phyloP scores from a whole-genome alignment of 805 yeast genomes.

The Candida cerambycidarum region DNA sequence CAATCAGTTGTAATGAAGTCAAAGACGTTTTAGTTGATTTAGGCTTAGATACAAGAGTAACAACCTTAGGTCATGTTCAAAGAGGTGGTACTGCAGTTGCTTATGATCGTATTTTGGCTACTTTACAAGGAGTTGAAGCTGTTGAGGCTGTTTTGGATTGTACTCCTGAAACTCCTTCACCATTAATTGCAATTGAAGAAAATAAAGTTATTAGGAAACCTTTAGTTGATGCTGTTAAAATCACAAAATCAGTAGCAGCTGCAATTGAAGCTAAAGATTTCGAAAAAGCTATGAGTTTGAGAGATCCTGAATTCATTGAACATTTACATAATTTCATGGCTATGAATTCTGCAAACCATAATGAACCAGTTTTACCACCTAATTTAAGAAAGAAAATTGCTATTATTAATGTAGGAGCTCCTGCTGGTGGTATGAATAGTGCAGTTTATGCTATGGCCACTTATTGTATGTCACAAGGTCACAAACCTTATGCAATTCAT shows the following conservation, averaged over 20 bases:
- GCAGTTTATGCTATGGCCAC: slow-evolving; percentile 89
- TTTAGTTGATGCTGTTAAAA: slow-evolving; percentile 83
- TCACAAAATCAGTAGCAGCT: slow-evolving; percentile 85
- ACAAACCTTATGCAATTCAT: slow-evolving; percentile 83
- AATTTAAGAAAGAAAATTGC: slow-evolving; percentile 71
- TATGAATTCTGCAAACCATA: slow-evolving; percentile 67
- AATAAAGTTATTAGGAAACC: slow-evolving; percentile 84
- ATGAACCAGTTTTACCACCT: slow-evolving; percentile 57
- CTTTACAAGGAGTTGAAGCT: slow-evolving; percentile 97
- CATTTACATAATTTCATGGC: slow-evolving; percentile 70
- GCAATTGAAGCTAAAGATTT: slow-evolving; percentile 82
- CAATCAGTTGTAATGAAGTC: slow-evolving; percentile 78
- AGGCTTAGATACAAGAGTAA: slow-evolving; percentile 92
- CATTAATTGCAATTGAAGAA: slow-evolving; percentile 87
- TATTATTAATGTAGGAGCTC: slow-evolving; percentile 92
- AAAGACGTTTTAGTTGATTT: slow-evolving; percentile 77
- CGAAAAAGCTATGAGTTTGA: slow-evolving; percentile 78
- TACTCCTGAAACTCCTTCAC: slow-evolving; percentile 90
- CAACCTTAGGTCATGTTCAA: slow-evolving; percentile 96
- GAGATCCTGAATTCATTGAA: slow-evolving; percentile 88
- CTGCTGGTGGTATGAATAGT: slow-evolving; percentile 94
- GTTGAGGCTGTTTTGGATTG: slow-evolving; percentile 86
- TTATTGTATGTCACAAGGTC: slow-evolving; percentile 88
- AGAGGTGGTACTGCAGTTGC: slow-evolving; percentile 99
- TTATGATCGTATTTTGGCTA: slow-evolving; percentile 85